A percentile compares a stretch with the other conserved stretches of the same genome.
phyloP scores from a whole-genome alignment of 306 rosid species.

The Prunus salicina region DNA sequence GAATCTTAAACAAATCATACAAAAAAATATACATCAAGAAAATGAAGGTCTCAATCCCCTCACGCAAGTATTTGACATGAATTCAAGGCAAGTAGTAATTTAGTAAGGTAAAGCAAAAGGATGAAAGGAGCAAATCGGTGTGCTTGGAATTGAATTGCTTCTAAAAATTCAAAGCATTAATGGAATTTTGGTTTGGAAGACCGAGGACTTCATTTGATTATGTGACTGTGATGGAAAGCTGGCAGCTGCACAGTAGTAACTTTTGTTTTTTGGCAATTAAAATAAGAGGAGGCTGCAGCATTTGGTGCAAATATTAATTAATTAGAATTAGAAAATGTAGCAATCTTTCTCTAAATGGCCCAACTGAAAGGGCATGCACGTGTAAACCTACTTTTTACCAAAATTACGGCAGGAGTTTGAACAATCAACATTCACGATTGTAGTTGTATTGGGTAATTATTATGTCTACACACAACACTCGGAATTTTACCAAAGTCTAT shows the following conservation, averaged over 20 bases:
- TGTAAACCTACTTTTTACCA: neutral
- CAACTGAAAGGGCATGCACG: neutral
- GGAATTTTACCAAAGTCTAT: neutral
- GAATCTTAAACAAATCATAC: too few relatives aligned
- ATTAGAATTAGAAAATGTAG: neutral
- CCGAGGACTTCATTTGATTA: conserved; percentile 16
- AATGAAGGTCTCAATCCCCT: neutral
- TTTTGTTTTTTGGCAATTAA: neutral
- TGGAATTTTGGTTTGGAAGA: conserved; percentile 5
- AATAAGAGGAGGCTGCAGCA: neutral
- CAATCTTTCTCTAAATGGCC: neutral
- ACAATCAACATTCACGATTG: neutral
- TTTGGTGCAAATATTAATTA: neutral
- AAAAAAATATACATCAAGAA: too few relatives aligned
- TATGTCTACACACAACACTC: neutral
- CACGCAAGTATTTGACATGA: neutral
- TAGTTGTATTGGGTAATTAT: conserved; percentile 2
- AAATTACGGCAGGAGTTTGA: conserved; percentile 4
- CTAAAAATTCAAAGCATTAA: neutral
- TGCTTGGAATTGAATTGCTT: neutral
- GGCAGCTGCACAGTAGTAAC: conserved; percentile 35
- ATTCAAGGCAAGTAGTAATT: neutral
- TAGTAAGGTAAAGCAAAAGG: neutral
- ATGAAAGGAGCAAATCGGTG: neutral
- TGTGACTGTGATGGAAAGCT: conserved; percentile 35